Base-by-base conservation (phyloP, 73 alveolate species). In the Paramecium octaurelia region DNA sequence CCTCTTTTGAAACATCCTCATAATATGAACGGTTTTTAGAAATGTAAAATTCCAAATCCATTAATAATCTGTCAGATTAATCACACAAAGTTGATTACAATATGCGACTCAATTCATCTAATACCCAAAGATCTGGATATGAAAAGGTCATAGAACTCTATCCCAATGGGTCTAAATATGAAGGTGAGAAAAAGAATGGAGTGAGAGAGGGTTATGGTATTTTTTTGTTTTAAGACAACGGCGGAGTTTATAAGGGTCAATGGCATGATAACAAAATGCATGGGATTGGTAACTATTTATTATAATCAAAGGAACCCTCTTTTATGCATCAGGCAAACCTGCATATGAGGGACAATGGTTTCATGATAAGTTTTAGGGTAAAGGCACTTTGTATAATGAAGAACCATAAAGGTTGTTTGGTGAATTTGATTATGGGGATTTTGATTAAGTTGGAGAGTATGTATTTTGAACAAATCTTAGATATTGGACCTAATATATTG, bases 331-430 rank as follows among this genome's bases (percentile, higher is more conserved):
- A 1, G 58, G 84, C 16, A 70, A 44, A 70, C 86, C 86, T 58
- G 94, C 94, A 16, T 89, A 89, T 89, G 94, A 89, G 24, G 94
- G 94, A 70, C 24, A 89, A 6, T 89, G 94, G 94, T 85, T 70
- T 18, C 43, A 89, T 89, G 94, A 89, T 73, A 89, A 89, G 35
- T 89, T 89, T 89, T 73, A 89, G 31, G 94, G 94, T 6, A 70
- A 73, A 44, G 94, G 94, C 4, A 89, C 88, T 6, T 70, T 89
- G 94, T 89, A 89, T 48, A 89, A 89, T 64, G 94, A 89, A 54
- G 84, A 83, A 23, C 94, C 94, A 31, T 54, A 77, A 34, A 34
- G 10, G 14, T 73, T 89, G 4, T 43, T 6, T 42, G 80, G 92
- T 18, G 58, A 80, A 64, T 89, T 89, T 73, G 94, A 89, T 36